A percentile compares a stretch with the other conserved stretches of the same genome.
phyloP scores from a whole-genome alignment of 2,329 filamentous ascomycete species.

The Aspergillus bombycis region DNA sequence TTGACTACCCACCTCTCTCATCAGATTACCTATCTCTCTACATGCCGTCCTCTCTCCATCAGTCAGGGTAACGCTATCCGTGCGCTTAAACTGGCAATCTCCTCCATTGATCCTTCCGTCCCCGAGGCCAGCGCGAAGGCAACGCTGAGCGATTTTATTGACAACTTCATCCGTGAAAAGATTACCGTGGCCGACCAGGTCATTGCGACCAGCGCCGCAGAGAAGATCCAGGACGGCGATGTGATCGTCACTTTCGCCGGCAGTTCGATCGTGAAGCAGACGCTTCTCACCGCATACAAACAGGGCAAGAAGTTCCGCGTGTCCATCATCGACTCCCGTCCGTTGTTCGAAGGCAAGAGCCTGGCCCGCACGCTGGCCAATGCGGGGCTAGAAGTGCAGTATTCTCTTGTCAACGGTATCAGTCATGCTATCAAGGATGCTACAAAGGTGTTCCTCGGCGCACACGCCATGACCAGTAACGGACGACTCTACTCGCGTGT shows the following conservation, averaged over 20 bases:
- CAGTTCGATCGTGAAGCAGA: slow-evolving; percentile 82
- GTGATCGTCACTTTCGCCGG: slow-evolving; percentile 86
- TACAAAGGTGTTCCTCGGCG: slow-evolving; percentile 78
- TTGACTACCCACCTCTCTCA: slow-evolving; percentile 90
- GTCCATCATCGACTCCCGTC: slow-evolving; percentile 77
- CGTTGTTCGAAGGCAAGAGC: slow-evolving; percentile 69
- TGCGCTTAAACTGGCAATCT: slow-evolving; percentile 89
- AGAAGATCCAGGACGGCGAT: slow-evolving; percentile 77
- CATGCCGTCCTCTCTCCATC: slow-evolving; percentile 93
- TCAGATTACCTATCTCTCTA: slow-evolving; percentile 92
- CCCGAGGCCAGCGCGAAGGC: slow-evolving; percentile 82
- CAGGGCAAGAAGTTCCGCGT: slow-evolving; percentile 78
- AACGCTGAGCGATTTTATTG: slow-evolving; percentile 76
- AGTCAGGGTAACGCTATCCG: slow-evolving; percentile 97
- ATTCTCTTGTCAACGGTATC: slow-evolving; percentile 78
- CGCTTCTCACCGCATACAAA: slow-evolving; percentile 71
- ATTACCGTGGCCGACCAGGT: slow-evolving; percentile 84
- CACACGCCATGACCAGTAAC: slow-evolving; percentile 94
- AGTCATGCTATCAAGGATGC: slow-evolving; percentile 72
- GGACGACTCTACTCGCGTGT: slow-evolving; percentile 85
- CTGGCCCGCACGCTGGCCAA: slow-evolving; percentile 72
- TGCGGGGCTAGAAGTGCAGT: slow-evolving; percentile 75
- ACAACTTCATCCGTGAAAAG: slow-evolving; percentile 86
- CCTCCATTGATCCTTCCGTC: slow-evolving; percentile 83
- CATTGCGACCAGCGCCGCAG: slow-evolving; percentile 75